phyloP scores from a whole-genome alignment of 768 basidiomycete genomes.

The Collybia mongolica region DNA sequence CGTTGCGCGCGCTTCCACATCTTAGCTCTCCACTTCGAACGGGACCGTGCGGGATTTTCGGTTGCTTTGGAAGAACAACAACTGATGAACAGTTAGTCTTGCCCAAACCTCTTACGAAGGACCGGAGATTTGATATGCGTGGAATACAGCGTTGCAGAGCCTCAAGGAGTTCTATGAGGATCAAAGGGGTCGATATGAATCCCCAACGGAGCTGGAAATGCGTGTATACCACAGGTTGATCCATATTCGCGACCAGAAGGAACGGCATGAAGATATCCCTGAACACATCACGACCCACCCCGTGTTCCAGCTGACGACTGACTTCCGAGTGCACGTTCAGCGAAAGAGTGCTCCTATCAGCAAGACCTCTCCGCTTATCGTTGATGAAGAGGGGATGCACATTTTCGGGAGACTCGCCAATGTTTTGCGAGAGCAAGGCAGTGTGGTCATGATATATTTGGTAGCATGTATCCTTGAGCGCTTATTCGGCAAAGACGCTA shows the following conservation, averaged over 20 bases:
- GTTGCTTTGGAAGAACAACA: slow-evolving; percentile 82
- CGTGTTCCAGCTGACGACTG: slow-evolving; percentile 79
- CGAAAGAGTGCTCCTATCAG: slow-evolving; percentile 71
- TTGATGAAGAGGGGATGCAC: slow-evolving; percentile 65
- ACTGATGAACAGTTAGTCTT: slow-evolving; percentile 79
- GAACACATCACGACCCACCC: slow-evolving; percentile 65
- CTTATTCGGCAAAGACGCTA: slow-evolving; percentile 80
- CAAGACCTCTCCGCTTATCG: slow-evolving; percentile 61
- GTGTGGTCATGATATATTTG: slow-evolving; percentile 76
- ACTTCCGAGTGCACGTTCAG: slow-evolving; percentile 81
- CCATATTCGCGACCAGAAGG: slow-evolving; percentile 83
- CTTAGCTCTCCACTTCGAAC: slow-evolving; percentile 68
- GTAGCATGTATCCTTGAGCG: slow-evolving; percentile 86
- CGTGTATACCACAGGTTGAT: slow-evolving; percentile 91
- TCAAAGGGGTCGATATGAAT: slow-evolving; percentile 61
- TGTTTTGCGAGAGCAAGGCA: slow-evolving; percentile 65
- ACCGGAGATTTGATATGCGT: background rate
- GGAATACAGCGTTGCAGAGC: slow-evolving; percentile 73
- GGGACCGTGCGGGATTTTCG: slow-evolving; percentile 57
- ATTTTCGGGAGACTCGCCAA: slow-evolving; percentile 64
- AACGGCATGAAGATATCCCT: slow-evolving; percentile 75
- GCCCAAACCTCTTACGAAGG: background rate
- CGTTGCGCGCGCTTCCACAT: slow-evolving; percentile 95
- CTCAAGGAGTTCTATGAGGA: slow-evolving; percentile 94
- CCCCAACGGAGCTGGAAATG: slow-evolving; percentile 92